These are phyloP conservation scores for Aphanomyces euteiches DNA, from an alignment of 352 stramenopile species.

Conservation along the genomic window DNA sequence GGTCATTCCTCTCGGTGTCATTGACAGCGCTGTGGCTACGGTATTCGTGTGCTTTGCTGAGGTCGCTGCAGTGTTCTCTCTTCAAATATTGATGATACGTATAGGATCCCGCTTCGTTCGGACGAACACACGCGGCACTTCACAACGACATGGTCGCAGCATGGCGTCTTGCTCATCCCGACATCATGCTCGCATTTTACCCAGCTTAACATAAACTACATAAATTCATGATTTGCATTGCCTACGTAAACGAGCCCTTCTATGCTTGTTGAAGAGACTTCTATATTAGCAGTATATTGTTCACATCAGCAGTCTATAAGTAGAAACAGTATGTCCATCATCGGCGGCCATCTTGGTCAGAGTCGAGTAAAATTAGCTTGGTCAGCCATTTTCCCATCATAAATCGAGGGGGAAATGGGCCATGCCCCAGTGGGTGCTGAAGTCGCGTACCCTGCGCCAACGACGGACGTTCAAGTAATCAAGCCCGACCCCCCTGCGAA, in stretches of 20 bases:
- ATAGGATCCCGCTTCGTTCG: background rate
- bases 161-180: background rate
- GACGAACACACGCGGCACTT: background rate
- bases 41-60: constrained; percentile 82
- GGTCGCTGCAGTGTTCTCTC: background rate
- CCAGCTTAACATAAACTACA: background rate
- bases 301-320: no score
- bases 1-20: constrained; percentile 40
- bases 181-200: background rate
- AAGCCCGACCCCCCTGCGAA: background rate
- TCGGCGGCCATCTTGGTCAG: no score
- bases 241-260: no score
- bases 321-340: no score
- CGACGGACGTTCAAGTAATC: constrained; percentile 1
- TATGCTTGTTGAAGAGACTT: no score
- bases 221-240: no score
- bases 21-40: constrained; percentile 62
- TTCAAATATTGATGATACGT: background rate
- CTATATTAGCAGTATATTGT: no score
- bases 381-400: no score
- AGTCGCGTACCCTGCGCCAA: no score
- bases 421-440: no score
- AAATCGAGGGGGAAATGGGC: no score
- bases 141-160: background rate
- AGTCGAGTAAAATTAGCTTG: no score